Evolutionary conservation across 2,329 filamentous ascomycete genomes (phyloP), one percentile per base, ranked within the genome.

Genomic region (Ophiostoma quercus): DNA sequence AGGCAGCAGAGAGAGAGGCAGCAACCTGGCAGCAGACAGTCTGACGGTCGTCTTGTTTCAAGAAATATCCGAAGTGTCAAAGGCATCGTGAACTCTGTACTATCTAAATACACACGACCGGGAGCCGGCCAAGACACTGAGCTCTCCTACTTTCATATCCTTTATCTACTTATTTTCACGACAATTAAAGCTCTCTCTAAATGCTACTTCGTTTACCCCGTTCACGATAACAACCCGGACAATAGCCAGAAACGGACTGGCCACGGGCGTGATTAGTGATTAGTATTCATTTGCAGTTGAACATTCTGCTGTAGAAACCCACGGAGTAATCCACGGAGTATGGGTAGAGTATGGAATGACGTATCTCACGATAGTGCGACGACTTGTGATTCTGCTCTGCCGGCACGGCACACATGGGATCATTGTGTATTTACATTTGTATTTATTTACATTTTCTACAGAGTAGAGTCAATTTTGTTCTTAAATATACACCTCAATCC

Each of bases 201-300:
- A 29, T 57, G 8, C 51, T 57, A 57, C 51, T 57, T 25, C 8
- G 51, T 57, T 5, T 47, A 7, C 43, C 43, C 43, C 51, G 51
- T 25, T 57, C 22, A 57, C 51, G 51, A 57, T 57, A 57, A 57
- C 51, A 57, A 14, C 51, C 51, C 51, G 51, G 51, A 57, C 51
- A 57, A 57, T 57, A 57, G 3, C 51, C 51, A 57, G 12, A 57
- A 57, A 25, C n/a, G 51, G 51, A 57, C 51, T 57, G 51, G n/a
- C 51, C n/a, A 57, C 22, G 22, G 9, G 25, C 51, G 51, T 47
- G 51, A 29, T 14, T 57, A 57, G 51, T 25, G 22, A 25, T 57
- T 57, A n/a, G 43, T 16, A 16, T 8, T 47, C 16, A 19, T 47
- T 19, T 41, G 12, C 39, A 14, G 39, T 41, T 14, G 2, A 4